A percentile compares a stretch with the other conserved stretches of the same genome.
phyloP scores from a whole-genome alignment of 176 grass and related monocot genomes.

The Oryza glumipatula region DNA sequence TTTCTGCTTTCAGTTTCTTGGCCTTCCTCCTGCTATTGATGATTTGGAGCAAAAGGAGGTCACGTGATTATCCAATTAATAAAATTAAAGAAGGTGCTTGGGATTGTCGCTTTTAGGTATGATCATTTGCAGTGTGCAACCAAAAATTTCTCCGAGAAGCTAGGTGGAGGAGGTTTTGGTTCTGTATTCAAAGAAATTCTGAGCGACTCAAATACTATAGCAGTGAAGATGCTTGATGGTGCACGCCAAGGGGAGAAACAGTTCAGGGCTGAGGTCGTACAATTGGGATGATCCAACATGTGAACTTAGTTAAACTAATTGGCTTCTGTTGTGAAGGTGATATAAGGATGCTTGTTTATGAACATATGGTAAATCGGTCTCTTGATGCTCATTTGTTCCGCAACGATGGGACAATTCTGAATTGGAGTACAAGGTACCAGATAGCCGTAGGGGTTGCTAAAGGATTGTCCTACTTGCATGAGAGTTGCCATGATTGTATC shows the following conservation, averaged over 20 bases:
- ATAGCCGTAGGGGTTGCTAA: slow-evolving; percentile 55
- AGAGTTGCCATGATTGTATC: slow-evolving; percentile 62
- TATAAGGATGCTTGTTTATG: slow-evolving; percentile 12
- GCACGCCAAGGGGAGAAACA: slow-evolving; percentile 50
- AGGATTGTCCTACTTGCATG: slow-evolving; percentile 63
- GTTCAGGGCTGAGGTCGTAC: slow-evolving; percentile 25
- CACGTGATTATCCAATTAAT: not conserved
- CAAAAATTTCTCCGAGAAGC: too few species aligned
- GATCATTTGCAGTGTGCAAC: too few species aligned
- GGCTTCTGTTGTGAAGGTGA: slow-evolving; percentile 8
- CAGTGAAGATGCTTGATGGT: slow-evolving; percentile 47
- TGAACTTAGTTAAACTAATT: slow-evolving; percentile 13
- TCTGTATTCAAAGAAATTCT: slow-evolving; percentile 18
- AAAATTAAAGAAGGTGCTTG: not conserved
- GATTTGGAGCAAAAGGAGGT: slow-evolving; percentile 24
- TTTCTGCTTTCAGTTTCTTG: not conserved
- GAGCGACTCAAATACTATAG: slow-evolving; percentile 37
- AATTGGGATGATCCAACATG: too few species aligned
- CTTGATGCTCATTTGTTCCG: not conserved
- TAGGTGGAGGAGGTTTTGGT: too few species aligned
- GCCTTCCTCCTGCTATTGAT: slow-evolving; percentile 15
- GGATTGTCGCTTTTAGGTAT: not conserved
- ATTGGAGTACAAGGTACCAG: slow-evolving; percentile 48
- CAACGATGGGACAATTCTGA: not conserved
- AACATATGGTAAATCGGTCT: not conserved